A percentile compares a stretch with the other conserved stretches of the same genome.
phyloP scores from a whole-genome alignment of 2,329 filamentous ascomycete genomes.

The Botrytis paeoniae region DNA sequence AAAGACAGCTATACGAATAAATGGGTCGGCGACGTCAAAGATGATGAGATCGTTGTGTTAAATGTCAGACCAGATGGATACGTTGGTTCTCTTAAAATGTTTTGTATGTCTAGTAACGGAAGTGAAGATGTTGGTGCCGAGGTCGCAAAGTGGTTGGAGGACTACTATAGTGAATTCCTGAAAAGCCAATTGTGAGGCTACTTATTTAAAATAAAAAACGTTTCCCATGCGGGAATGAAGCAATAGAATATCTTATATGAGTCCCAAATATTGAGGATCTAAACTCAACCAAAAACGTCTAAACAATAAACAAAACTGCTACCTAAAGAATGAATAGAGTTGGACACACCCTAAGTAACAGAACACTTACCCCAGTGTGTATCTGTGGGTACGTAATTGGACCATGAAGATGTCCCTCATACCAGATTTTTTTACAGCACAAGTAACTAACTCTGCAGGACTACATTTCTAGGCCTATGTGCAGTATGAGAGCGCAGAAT shows the following conservation, averaged over 20 bases:
- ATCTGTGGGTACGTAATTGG: not conserved
- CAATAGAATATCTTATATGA: too few species aligned
- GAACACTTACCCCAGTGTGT: not conserved
- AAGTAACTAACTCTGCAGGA: not conserved
- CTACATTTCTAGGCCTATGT: not conserved
- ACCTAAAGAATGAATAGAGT: not conserved
- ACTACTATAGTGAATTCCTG: slow-evolving; percentile 50
- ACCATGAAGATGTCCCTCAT: not conserved
- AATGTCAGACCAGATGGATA: slow-evolving; percentile 74
- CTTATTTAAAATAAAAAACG: not conserved
- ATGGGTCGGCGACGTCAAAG: slow-evolving; percentile 57
- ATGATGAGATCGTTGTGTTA: slow-evolving; percentile 59
- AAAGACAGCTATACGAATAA: slow-evolving; percentile 58
- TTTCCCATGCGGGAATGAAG: not conserved
- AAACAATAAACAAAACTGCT: too few species aligned
- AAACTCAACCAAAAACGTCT: too few species aligned
- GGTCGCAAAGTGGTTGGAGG: slow-evolving; percentile 47
- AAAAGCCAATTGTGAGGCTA: slow-evolving; percentile 22
- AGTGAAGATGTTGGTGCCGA: slow-evolving; percentile 32
- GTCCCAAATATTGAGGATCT: not conserved
- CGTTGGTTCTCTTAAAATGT: slow-evolving; percentile 51
- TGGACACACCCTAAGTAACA: not conserved
- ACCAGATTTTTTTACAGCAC: not conserved
- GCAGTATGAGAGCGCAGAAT: not conserved
- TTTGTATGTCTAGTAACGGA: slow-evolving; percentile 45